A percentile compares a stretch with the other conserved stretches of the same genome.
Conservation (phyloP, 768 basidiomycete species). For the Lactarius psammicola region DNA sequence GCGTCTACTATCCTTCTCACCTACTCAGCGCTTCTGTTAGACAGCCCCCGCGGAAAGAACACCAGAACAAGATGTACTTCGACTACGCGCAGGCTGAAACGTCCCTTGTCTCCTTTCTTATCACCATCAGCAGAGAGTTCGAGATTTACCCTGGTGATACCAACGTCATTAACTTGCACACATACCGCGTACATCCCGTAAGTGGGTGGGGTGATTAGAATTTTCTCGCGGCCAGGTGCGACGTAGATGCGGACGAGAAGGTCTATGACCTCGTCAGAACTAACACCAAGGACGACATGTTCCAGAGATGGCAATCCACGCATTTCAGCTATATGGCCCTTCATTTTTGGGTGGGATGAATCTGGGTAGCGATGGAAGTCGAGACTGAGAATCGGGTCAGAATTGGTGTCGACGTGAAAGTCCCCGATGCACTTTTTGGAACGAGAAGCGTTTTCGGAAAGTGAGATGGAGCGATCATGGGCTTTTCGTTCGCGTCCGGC, state of each 20-base stretch:
- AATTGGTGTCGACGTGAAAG: conserved; percentile 28
- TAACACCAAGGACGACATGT: conserved; percentile 90
- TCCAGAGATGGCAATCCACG: conserved; percentile 59
- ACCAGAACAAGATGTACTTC: conserved; percentile 49
- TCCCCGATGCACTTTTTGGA: conserved; percentile 29
- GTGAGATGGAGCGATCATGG: conserved; percentile 73
- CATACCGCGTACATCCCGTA: conserved; percentile 98
- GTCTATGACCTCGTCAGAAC: conserved; percentile 96
- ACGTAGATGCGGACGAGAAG: conserved; percentile 89
- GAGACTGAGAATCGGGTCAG: conserved; percentile 43
- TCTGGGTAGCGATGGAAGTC: conserved; percentile 91
- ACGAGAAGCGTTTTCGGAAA: neutral
- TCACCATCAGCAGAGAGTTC: conserved; percentile 56
- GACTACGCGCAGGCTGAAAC: conserved; percentile 73
- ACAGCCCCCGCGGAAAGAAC: neutral
- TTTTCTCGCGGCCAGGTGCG: conserved; percentile 69
- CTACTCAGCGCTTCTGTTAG: conserved; percentile 38
- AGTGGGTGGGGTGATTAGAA: conserved; percentile 89
- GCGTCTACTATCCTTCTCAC: conserved; percentile 65
- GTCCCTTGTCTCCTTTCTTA: conserved; percentile 68
- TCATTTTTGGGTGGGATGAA: conserved; percentile 80
- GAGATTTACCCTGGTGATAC: conserved; percentile 74
- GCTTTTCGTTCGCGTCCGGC: conserved; percentile 98
- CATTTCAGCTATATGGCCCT: conserved; percentile 67
- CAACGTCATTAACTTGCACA: conserved; percentile 93